Evolutionary conservation across 2,329 filamentous ascomycete genomes (phyloP).

Genomic region (Nectriaceae sp.): DNA sequence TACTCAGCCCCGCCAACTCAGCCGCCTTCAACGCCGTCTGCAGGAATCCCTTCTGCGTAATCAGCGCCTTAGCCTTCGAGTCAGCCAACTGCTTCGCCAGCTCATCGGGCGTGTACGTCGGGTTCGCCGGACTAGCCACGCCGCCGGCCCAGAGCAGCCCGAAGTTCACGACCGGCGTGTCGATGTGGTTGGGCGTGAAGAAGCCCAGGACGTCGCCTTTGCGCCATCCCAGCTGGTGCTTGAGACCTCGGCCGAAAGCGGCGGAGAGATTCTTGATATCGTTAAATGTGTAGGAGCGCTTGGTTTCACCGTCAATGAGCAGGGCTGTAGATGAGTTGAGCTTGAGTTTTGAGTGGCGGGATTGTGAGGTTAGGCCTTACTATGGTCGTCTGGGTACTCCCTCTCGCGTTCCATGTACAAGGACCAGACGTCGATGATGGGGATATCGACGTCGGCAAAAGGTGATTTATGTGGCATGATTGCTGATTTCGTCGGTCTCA

Average conservation of each 20-base stretch:
- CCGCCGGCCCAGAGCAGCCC: slow-evolving; percentile 84
- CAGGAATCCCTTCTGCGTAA: slow-evolving; percentile 72
- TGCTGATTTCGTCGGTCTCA: neutral
- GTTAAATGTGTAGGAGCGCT: slow-evolving; percentile 67
- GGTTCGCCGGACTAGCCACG: slow-evolving; percentile 82
- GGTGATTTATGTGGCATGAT: slow-evolving; percentile 71
- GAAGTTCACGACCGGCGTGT: slow-evolving; percentile 76
- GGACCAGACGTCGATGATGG: slow-evolving; percentile 75
- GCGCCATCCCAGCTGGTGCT: slow-evolving; percentile 73
- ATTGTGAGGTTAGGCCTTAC: slow-evolving; percentile 43
- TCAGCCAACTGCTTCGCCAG: slow-evolving; percentile 83
- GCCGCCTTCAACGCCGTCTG: slow-evolving; percentile 68
- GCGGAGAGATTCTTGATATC: slow-evolving; percentile 66
- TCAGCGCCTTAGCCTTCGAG: slow-evolving; percentile 71
- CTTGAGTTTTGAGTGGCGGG: neutral
- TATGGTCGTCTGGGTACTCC: slow-evolving; percentile 74
- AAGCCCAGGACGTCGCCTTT: slow-evolving; percentile 82
- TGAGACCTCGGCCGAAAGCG: slow-evolving; percentile 80
- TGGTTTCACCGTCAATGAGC: slow-evolving; percentile 73
- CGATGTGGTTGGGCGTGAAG: slow-evolving; percentile 84
- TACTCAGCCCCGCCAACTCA: slow-evolving; percentile 66
- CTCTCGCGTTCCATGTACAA: slow-evolving; percentile 72
- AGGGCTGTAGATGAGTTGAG: slow-evolving; percentile 57
- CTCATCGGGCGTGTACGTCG: slow-evolving; percentile 81
- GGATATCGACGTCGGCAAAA: slow-evolving; percentile 68